Conservation (phyloP, 805 yeast genomes). For the Lipomyces kockii region DNA sequence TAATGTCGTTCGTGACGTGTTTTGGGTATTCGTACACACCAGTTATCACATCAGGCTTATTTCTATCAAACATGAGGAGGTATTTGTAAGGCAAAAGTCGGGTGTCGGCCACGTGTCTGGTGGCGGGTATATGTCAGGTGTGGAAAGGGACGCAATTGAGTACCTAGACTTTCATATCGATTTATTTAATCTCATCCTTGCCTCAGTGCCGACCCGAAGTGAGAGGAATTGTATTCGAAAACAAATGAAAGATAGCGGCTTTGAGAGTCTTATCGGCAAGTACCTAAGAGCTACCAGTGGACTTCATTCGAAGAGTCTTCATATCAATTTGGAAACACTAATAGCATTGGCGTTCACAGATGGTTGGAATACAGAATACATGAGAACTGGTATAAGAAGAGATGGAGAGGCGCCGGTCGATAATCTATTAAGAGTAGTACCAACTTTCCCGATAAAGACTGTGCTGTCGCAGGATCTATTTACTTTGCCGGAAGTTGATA, state of each 20-base stretch:
- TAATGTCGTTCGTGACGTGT: constrained; percentile 26
- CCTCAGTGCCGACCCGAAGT: constrained; percentile 4
- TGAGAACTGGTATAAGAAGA: constrained; percentile 24
- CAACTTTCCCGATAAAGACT: not conserved
- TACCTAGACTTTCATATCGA: constrained; percentile 32
- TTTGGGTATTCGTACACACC: constrained; percentile 27
- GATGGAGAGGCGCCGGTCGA: not conserved
- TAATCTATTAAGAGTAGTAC: not conserved
- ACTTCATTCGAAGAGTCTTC: constrained; percentile 3
- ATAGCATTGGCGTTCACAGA: constrained; percentile 19
- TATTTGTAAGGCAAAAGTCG: not conserved
- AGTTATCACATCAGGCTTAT: constrained; percentile 9
- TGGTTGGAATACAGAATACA: constrained; percentile 27
- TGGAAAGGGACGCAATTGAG: constrained; percentile 27
- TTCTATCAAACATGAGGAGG: not conserved
- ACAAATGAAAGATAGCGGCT: constrained; percentile 23
- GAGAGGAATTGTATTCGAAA: constrained; percentile 15
- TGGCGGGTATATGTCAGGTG: not conserved
- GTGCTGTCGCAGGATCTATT: not conserved
- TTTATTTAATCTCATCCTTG: constrained; percentile 20
- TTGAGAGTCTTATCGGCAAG: constrained; percentile 22
- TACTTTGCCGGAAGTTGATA: not conserved
- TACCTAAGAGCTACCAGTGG: constrained; percentile 15
- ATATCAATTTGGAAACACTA: constrained; percentile 12
- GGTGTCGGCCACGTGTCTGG: not conserved